A percentile compares a stretch with the other conserved stretches of the same genome.
Evolutionary conservation across 2,329 filamentous ascomycete species (phyloP).

Genomic region (Fusarium sp.): DNA sequence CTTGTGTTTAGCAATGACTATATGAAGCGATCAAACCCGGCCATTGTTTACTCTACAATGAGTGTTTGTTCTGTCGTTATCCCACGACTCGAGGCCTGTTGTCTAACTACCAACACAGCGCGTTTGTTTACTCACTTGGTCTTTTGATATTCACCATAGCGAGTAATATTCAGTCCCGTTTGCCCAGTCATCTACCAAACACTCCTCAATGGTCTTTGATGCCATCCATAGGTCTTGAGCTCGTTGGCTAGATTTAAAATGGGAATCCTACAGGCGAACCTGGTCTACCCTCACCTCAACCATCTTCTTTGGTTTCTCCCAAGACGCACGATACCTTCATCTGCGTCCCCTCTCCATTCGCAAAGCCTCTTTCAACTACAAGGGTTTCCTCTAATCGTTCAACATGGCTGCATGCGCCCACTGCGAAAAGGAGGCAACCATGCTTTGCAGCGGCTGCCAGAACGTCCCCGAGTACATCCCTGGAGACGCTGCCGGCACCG

Average conservation of each 20-base stretch:
- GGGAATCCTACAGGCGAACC: background rate
- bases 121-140: background rate
- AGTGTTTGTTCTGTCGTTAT: background rate
- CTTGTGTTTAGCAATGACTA: background rate
- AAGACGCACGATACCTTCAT: background rate
- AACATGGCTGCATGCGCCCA: constrained; percentile 15
- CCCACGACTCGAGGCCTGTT: background rate
- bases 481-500: constrained; percentile 8
- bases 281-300: background rate
- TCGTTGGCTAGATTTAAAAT: background rate
- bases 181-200: background rate
- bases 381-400: background rate
- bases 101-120: background rate
- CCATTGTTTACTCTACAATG: background rate
- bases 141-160: background rate
- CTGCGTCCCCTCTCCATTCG: background rate
- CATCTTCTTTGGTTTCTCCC: background rate
- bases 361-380: background rate
- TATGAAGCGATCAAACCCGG: background rate
- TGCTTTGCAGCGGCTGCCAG: constrained; percentile 8
- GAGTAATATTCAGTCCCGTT: background rate
- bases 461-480: constrained; percentile 20
- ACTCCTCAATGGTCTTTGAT: background rate
- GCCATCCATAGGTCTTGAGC: background rate
- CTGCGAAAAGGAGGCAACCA: constrained; percentile 9